phyloP scores from a whole-genome alignment of 2,329 filamentous ascomycete species.

The Aaosphaeria arxii region DNA sequence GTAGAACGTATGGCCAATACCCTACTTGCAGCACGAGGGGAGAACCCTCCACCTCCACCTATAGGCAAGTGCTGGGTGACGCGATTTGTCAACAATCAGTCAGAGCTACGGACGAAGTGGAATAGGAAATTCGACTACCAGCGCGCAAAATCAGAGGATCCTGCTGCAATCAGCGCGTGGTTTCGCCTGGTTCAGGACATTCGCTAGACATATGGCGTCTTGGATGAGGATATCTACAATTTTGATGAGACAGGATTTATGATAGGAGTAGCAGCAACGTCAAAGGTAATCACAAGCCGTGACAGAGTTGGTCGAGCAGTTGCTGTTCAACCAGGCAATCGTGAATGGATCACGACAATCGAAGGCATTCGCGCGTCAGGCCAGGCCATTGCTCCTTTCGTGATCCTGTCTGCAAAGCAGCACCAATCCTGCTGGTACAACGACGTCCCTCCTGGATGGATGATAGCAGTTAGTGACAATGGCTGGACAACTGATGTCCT shows the following conservation, averaged over 20 bases:
- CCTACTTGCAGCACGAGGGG: too few relatives aligned
- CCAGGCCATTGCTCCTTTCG: conserved; percentile 2
- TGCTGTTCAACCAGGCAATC: conserved; percentile 1
- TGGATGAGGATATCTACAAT: conserved; percentile 5
- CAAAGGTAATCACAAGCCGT: conserved; percentile 3
- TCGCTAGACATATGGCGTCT: conserved; percentile 1
- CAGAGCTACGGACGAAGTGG: not conserved
- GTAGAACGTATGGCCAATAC: too few relatives aligned
- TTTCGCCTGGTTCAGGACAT: conserved; percentile 3
- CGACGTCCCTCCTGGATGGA: not conserved
- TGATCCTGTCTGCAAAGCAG: conserved; percentile 3
- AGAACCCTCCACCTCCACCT: too few relatives aligned
- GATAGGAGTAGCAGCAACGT: conserved; percentile 3
- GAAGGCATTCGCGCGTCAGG: conserved; percentile 1
- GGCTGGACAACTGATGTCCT: conserved; percentile 32
- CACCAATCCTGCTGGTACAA: conserved; percentile 1
- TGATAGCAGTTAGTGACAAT: conserved; percentile 20
- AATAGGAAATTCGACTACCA: not conserved
- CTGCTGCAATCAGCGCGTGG: not conserved
- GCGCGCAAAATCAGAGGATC: conserved; percentile 3
- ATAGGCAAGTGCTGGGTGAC: too few relatives aligned
- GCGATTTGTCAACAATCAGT: not conserved
- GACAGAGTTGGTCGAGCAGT: not conserved
- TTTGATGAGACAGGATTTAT: conserved; percentile 7
- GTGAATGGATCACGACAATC: conserved; percentile 5